Percentiles rank a stretch among this genome's conserved stretches.
These are phyloP conservation scores for Alternaria solani DNA, from an alignment of 2,329 filamentous ascomycete species.

Conservation along the genomic window DNA sequence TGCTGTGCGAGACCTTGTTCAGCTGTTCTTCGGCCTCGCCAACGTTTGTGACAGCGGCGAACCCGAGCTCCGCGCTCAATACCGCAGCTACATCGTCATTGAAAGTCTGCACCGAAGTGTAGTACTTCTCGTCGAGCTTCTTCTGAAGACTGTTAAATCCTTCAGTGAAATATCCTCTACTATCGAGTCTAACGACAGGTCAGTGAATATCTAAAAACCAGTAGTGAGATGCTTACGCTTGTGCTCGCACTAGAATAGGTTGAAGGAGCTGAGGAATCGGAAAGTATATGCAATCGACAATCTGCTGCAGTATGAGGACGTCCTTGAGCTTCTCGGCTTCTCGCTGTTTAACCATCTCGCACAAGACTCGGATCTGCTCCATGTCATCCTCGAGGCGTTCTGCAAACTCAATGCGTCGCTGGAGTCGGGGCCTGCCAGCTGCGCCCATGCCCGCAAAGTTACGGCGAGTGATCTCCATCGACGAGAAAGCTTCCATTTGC, in stretches of 20 bases:
- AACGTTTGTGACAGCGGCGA: constrained; percentile 54
- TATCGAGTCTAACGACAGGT: constrained; percentile 49
- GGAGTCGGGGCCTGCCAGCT: constrained; percentile 77
- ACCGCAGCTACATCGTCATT: constrained; percentile 65
- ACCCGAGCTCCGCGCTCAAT: constrained; percentile 63
- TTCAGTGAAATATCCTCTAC: constrained; percentile 63
- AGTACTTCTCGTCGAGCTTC: constrained; percentile 64
- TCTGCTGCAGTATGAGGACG: constrained; percentile 75
- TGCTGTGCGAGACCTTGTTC: constrained; percentile 52
- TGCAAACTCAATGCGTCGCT: constrained; percentile 88
- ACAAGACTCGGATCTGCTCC: constrained; percentile 74
- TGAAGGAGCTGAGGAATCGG: constrained; percentile 79
- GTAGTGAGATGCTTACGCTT: constrained; percentile 70
- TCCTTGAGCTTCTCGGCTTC: constrained; percentile 81
- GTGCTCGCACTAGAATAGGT: constrained; percentile 80
- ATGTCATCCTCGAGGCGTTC: constrained; percentile 78
- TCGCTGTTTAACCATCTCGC: constrained; percentile 74
- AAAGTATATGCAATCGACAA: constrained; percentile 91
- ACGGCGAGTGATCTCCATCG: constrained; percentile 93
- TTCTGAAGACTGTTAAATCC: constrained; percentile 62
- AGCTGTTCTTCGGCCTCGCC: constrained; percentile 54
- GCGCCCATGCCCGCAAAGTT: constrained; percentile 97
- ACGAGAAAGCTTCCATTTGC: constrained; percentile 95
- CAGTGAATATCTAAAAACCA: not conserved
- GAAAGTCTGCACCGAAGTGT: constrained; percentile 68